Evolutionary conservation across 768 basidiomycete genomes (phyloP).

Genomic region (Vararia minispora): DNA sequence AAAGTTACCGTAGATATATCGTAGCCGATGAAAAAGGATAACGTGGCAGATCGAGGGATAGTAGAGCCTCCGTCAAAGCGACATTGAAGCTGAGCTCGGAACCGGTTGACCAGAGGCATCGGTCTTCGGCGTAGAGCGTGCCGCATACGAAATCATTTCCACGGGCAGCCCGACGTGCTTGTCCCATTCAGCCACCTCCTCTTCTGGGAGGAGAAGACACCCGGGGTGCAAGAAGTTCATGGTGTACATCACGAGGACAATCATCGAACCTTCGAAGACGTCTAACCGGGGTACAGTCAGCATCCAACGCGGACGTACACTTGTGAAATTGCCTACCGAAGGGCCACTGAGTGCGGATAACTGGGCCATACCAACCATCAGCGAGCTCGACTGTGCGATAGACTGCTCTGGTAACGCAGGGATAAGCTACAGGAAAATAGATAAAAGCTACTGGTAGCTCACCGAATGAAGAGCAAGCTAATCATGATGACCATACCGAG

Average conservation of each 20-base stretch:
- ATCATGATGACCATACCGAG: too few relatives aligned
- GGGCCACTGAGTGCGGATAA: conserved; percentile 36
- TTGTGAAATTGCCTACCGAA: conserved; percentile 25
- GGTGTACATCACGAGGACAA: conserved; percentile 20
- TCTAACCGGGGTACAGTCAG: conserved; percentile 9
- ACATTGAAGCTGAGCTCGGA: too few relatives aligned
- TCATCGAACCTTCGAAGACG: conserved; percentile 22
- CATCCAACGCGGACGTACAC: neutral
- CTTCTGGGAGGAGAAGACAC: too few relatives aligned
- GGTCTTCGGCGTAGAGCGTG: too few relatives aligned
- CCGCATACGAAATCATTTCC: too few relatives aligned
- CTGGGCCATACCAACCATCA: conserved; percentile 39
- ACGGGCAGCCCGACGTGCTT: too few relatives aligned
- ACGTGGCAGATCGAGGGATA: too few relatives aligned
- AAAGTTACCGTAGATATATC: too few relatives aligned
- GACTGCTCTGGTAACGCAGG: conserved; percentile 36
- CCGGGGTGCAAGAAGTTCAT: conserved; percentile 26
- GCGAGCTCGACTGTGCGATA: conserved; percentile 43
- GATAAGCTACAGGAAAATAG: neutral
- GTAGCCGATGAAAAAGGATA: too few relatives aligned
- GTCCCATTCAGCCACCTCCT: too few relatives aligned
- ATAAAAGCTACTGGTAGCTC: neutral
- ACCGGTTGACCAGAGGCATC: too few relatives aligned
- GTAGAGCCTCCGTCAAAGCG: too few relatives aligned
- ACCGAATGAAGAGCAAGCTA: conserved; percentile 19